Percentiles rank a stretch among this genome's conserved stretches.
These are phyloP conservation scores for Candida ortonii DNA, from an alignment of 805 yeast species.

Conservation along the genomic window DNA sequence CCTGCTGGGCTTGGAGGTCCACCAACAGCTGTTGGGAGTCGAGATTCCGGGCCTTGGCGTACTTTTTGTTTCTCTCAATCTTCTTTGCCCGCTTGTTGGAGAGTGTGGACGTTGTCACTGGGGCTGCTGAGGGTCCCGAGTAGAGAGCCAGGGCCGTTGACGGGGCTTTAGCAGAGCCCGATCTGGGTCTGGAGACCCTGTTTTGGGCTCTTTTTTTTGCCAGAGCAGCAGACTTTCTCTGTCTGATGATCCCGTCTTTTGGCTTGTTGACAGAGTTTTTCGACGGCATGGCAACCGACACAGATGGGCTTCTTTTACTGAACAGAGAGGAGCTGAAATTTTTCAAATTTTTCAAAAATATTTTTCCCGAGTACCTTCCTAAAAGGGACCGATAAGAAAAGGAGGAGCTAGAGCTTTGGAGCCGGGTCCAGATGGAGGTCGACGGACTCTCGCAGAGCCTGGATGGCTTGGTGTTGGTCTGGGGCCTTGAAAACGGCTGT, in stretches of 20 bases:
- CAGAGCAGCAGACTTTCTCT: conserved; percentile 47
- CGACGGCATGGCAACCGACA: conserved; percentile 75
- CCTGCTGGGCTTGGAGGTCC: conserved; percentile 48
- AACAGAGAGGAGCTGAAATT: too few species aligned
- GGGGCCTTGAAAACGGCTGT: conserved; percentile 86
- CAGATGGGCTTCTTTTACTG: too few species aligned
- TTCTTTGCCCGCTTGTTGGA: conserved; percentile 79
- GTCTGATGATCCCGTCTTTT: conserved; percentile 51
- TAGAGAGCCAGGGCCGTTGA: conserved; percentile 42
- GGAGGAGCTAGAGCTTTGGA: neutral
- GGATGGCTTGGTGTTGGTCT: conserved; percentile 73
- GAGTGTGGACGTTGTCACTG: conserved; percentile 54
- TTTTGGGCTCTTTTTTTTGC: conserved; percentile 51
- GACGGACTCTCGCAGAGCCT: conserved; percentile 62
- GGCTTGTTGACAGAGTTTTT: conserved; percentile 82
- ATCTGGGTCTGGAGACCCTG: too few species aligned
- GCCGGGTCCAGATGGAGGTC: conserved; percentile 16
- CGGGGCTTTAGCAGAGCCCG: conserved; percentile 13
- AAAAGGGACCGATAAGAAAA: too few species aligned
- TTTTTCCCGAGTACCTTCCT: conserved; percentile 5
- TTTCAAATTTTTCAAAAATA: conserved; percentile 3
- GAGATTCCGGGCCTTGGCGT: conserved; percentile 54
- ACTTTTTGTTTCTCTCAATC: conserved; percentile 74
- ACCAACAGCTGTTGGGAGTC: conserved; percentile 40
- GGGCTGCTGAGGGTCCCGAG: conserved; percentile 32